phyloP scores from a whole-genome alignment of 345 rosid species.

The Salix purpurea region DNA sequence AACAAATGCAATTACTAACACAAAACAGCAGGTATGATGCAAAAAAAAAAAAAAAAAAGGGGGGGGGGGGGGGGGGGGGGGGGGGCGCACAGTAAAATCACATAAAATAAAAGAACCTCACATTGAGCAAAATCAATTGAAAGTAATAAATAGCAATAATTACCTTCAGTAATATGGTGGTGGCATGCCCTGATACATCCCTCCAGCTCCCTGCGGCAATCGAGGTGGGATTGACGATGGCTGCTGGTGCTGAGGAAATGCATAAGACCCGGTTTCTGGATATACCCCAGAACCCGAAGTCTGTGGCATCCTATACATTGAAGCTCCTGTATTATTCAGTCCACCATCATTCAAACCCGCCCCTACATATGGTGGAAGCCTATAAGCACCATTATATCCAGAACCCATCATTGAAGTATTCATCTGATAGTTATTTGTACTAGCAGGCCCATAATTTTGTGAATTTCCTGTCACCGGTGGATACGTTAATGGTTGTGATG shows the following conservation, averaged over 20 bases:
- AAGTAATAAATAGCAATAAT: not conserved
- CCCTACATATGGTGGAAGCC: slow-evolving; percentile 22
- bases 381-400: slow-evolving; percentile 16
- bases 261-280: slow-evolving; percentile 26
- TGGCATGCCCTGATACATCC: slow-evolving; percentile 29
- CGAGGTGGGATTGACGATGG: slow-evolving; percentile 24
- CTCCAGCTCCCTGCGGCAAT: slow-evolving; percentile 31
- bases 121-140: not conserved
- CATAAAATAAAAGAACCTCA: not conserved
- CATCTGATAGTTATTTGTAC: slow-evolving; percentile 13
- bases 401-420: slow-evolving; percentile 17
- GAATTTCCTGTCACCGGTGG: not conserved
- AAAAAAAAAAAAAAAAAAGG: no score
- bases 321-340: slow-evolving; percentile 16
- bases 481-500: not conserved
- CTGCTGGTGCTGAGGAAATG: slow-evolving; percentile 23
- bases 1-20: not conserved
- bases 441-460: not conserved
- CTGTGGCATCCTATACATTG: slow-evolving; percentile 26
- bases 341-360: slow-evolving; percentile 19
- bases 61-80: no score
- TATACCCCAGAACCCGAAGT: slow-evolving; percentile 17
- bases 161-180: slow-evolving; percentile 34
- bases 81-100: not conserved
- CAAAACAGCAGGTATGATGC: no score